Evolutionary conservation across 768 basidiomycete genomes (phyloP).

Genomic region (Boletus subparvulus): DNA sequence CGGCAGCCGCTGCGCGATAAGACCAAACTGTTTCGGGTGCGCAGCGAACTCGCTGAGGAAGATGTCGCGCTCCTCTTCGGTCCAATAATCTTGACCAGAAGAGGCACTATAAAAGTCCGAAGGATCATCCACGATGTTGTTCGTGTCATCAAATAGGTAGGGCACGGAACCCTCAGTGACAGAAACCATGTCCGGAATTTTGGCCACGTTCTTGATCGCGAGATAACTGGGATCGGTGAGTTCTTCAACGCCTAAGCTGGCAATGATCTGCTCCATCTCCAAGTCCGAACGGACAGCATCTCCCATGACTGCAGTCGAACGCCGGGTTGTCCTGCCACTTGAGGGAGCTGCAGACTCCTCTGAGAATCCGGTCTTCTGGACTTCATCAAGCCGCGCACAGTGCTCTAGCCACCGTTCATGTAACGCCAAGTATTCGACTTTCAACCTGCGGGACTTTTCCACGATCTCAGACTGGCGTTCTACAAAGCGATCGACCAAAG

Average conservation of each 20-base stretch:
- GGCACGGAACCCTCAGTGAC: conserved; percentile 61
- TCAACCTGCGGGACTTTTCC: conserved; percentile 56
- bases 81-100: conserved; percentile 85
- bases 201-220: conserved; percentile 81
- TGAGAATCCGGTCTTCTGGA: conserved; percentile 29
- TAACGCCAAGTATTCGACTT: conserved; percentile 62
- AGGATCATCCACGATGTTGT: conserved; percentile 75
- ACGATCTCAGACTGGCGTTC: conserved; percentile 49
- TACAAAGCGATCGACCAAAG: conserved; percentile 54
- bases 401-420: conserved; percentile 75
- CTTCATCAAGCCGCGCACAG: conserved; percentile 65
- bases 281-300: conserved; percentile 93
- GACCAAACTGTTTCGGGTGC: conserved; percentile 94
- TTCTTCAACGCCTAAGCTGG: conserved; percentile 89
- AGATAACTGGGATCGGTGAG: conserved; percentile 89
- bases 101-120: conserved; percentile 70
- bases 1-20: conserved; percentile 75
- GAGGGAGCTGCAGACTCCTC: conserved; percentile 43
- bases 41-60: conserved; percentile 82
- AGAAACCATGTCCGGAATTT: conserved; percentile 87
- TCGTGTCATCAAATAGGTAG: conserved; percentile 80
- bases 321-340: conserved; percentile 64
- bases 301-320: conserved; percentile 68
- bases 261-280: conserved; percentile 97
- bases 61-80: conserved; percentile 73